Evolutionary conservation across 495 filamentous ascomycete species (phyloP), one percentile per base, ranked within the genome.

Genomic region (Penicillium argentinense): DNA sequence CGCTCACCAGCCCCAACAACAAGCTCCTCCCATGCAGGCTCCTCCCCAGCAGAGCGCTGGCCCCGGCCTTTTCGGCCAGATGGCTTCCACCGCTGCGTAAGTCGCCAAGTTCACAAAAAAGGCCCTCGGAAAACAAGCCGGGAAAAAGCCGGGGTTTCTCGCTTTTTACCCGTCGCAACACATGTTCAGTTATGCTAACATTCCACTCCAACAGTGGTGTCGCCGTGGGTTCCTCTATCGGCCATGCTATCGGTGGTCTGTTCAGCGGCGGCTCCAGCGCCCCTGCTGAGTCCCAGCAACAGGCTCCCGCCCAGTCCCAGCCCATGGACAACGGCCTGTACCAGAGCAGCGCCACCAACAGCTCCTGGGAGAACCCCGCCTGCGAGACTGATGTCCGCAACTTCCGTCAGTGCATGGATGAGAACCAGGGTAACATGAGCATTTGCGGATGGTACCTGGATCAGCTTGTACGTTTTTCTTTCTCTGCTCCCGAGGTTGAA

Each of bases 371-470:
- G 56, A 53, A 62, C 53, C 70, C 64, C 11, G 75, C 85, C 73
- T 98, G 93, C 71, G 80, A 83, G 44, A 78, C 73, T 11, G 91
- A 95, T 56, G 85, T 89, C 21, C 83, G 82, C 68, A 78, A 78
- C 69, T 96, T 98, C 81, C 89, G 89, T 51, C 83, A 85, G 72
- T 98, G 93, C 80, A 82, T 98, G 82, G 90, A 97, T 63, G 85
- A 98, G 57, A 86, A 98, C 68, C 68, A 82, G 59, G 95, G 95
- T 45, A 86, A 93, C 67, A 84, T 97, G 85, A 84, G 87, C 66
- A 96, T 96, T 59, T 98, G 93, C 74, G 83, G 85, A 51, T 98
- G 93, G 93, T 98, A 98, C 67, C 69, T 98, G 58, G 92, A 97
- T 69, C 93, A 98, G 80, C 75, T 98, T 66, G 78, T 83, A 69